These are phyloP conservation scores for Neurospora sp. DNA, from an alignment of 495 filamentous ascomycete genomes.

Conservation along the genomic window DNA sequence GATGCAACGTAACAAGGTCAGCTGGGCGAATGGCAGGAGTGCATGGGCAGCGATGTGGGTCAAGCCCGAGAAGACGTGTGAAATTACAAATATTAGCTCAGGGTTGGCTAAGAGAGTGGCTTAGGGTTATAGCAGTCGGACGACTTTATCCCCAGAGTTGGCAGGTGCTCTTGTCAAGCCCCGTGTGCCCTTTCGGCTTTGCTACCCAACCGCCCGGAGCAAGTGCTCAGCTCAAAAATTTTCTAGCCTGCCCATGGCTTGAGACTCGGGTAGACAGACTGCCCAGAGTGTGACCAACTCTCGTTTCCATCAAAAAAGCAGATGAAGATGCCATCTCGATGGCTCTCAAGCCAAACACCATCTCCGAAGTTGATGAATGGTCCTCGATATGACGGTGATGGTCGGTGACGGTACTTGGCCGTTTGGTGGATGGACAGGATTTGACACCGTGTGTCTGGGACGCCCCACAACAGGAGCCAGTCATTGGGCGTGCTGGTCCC, in stretches of 20 bases:
- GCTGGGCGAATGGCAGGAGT: background rate
- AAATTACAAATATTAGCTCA: background rate
- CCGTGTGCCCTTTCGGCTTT: background rate
- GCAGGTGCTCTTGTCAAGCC: background rate
- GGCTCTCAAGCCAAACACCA: background rate
- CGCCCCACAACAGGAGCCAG: background rate
- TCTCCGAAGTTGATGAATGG: background rate
- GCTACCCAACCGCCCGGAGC: background rate
- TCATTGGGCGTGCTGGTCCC: background rate
- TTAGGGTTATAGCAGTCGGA: background rate
- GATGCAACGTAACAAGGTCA: background rate
- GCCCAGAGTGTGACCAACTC: background rate
- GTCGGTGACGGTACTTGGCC: background rate
- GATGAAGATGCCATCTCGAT: background rate
- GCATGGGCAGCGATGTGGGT: background rate
- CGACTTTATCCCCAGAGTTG: background rate
- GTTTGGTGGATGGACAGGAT: background rate
- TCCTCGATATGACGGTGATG: background rate
- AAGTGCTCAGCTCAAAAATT: background rate
- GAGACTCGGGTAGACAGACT: background rate
- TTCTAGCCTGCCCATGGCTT: background rate
- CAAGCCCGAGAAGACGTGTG: background rate
- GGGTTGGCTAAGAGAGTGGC: background rate
- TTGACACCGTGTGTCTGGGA: background rate
- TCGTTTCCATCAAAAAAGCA: background rate